Evolutionary conservation across 768 basidiomycete species (phyloP).

Genomic region (Boletus tomentosulus): DNA sequence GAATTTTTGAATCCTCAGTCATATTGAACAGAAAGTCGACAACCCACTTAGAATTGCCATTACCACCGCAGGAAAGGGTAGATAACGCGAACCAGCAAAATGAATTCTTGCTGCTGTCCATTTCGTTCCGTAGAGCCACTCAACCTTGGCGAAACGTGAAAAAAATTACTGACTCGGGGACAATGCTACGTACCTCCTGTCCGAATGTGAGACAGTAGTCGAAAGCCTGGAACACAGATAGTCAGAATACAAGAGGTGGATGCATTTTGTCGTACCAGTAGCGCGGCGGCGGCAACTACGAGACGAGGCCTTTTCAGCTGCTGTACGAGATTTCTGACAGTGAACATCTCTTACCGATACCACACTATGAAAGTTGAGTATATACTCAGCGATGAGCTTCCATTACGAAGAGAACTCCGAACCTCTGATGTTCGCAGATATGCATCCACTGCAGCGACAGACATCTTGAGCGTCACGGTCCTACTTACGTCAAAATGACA

Average conservation of each 20-base stretch:
- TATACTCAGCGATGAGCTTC: neutral
- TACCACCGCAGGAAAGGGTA: conserved; percentile 15
- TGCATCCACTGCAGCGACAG: neutral
- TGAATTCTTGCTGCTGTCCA: conserved; percentile 18
- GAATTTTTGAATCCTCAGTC: no score
- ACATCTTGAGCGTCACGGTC: neutral
- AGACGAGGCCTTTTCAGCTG: neutral
- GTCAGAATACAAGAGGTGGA: neutral
- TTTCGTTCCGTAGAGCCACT: conserved; percentile 13
- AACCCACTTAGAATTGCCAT: conserved; percentile 13
- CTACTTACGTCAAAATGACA: neutral
- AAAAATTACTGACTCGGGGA: neutral
- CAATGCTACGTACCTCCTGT: conserved; percentile 5
- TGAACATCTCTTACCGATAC: neutral
- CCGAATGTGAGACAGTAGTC: conserved; percentile 16
- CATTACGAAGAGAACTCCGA: neutral
- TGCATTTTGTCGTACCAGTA: conserved; percentile 4
- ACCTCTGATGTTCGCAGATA: neutral
- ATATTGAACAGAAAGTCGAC: neutral
- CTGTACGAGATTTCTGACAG: neutral
- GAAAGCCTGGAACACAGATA: conserved; percentile 4
- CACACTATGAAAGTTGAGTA: neutral
- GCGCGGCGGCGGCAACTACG: conserved; percentile 10
- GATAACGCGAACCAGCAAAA: conserved; percentile 19
- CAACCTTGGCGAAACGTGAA: conserved; percentile 4